These are phyloP conservation scores for Penicillium paneum DNA, from an alignment of 2,329 filamentous ascomycete species.

Conservation along the genomic window DNA sequence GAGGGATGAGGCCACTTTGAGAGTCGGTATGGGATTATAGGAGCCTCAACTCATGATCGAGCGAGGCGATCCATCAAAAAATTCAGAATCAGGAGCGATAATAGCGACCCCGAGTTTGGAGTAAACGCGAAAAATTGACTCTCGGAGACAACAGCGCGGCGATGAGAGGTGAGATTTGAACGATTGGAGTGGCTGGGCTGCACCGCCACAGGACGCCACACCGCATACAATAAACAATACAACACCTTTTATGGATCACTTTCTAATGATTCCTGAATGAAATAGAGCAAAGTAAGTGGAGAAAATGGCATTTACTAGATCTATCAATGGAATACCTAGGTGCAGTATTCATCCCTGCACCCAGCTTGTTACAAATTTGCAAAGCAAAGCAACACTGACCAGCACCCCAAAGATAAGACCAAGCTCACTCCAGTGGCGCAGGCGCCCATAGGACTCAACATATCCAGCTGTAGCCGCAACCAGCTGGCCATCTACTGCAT, in stretches of 20 bases:
- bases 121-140: conserved; percentile 20
- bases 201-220: conserved; percentile 30
- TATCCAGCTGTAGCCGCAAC: conserved; percentile 38
- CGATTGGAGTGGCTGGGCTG: conserved; percentile 21
- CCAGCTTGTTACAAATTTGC: conserved; percentile 26
- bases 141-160: conserved; percentile 18
- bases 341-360: neutral
- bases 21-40: conserved; percentile 11
- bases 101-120: conserved; percentile 9
- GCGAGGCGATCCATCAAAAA: conserved; percentile 13
- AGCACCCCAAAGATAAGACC: conserved; percentile 45
- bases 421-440: conserved; percentile 45
- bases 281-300: neutral
- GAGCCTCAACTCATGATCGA: conserved; percentile 33
- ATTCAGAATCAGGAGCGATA: conserved; percentile 5
- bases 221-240: neutral
- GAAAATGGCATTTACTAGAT: neutral
- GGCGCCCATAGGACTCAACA: conserved; percentile 43
- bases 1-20: conserved; percentile 14
- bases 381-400: conserved; percentile 33
- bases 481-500: conserved; percentile 32
- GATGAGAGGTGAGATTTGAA: conserved; percentile 15
- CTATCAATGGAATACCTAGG: neutral
- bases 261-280: neutral
- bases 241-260: neutral